Conservation (phyloP, 495 filamentous ascomycete species). For the Penicillium coffeae region DNA sequence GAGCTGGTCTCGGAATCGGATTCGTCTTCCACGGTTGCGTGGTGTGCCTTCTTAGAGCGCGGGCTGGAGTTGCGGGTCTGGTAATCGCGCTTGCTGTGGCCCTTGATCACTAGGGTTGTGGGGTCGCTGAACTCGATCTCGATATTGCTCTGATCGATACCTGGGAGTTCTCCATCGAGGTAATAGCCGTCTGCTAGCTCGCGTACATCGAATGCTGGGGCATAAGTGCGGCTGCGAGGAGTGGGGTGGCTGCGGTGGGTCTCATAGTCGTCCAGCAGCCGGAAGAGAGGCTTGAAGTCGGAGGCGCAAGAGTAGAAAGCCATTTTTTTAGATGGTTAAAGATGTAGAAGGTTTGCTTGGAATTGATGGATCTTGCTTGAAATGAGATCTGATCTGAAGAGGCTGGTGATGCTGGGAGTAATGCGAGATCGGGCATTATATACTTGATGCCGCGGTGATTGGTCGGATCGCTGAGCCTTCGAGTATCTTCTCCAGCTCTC, state of each 20-base stretch:
- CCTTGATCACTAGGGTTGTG: constrained; percentile 70
- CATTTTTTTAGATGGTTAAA: constrained; percentile 47
- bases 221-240: constrained; percentile 26
- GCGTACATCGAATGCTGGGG: constrained; percentile 76
- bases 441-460: constrained; percentile 1
- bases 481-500: constrained; percentile 10
- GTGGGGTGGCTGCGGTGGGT: constrained; percentile 35
- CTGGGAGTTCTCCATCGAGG: constrained; percentile 85
- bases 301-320: constrained; percentile 58
- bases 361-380: neutral
- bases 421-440: neutral
- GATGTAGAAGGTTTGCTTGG: neutral
- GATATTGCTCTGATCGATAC: constrained; percentile 72
- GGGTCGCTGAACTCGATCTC: constrained; percentile 81
- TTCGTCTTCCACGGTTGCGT: constrained; percentile 67
- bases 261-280: constrained; percentile 70
- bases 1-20: constrained; percentile 30
- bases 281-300: constrained; percentile 66
- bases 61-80: constrained; percentile 23
- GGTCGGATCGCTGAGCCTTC: constrained; percentile 15
- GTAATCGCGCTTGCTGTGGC: constrained; percentile 59
- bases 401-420: neutral
- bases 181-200: constrained; percentile 67
- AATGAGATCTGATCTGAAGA: neutral
- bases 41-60: constrained; percentile 13